These are phyloP conservation scores for Amaranthus palmeri DNA, from an alignment of 148 eudicot genomes.

Conservation along the genomic window DNA sequence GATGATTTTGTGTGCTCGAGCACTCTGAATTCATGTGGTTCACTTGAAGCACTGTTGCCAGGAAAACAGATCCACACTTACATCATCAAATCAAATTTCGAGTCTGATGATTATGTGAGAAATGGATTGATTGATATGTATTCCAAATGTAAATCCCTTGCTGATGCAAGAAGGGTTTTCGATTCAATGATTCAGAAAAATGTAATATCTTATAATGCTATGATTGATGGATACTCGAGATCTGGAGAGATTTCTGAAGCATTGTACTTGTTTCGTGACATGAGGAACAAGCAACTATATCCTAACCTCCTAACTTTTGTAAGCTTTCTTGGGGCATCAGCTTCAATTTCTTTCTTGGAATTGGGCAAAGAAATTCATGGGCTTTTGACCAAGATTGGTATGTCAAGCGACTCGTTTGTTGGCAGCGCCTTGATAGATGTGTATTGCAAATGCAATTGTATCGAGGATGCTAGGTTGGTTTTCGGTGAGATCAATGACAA, in stretches of 20 bases:
- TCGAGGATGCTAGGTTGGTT: slow-evolving; percentile 47
- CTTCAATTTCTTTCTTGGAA: slow-evolving; percentile 35
- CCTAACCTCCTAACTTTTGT: slow-evolving; percentile 59
- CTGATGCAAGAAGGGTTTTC: slow-evolving; percentile 54
- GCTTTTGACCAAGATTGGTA: slow-evolving; percentile 41
- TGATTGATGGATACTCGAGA: slow-evolving; percentile 70
- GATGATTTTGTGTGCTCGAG: slow-evolving; percentile 71
- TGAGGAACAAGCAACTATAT: slow-evolving; percentile 40
- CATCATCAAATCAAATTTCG: slow-evolving; percentile 45
- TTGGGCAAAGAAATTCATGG: slow-evolving; percentile 55
- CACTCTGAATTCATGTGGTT: slow-evolving; percentile 60
- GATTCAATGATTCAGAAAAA: slow-evolving; percentile 28
- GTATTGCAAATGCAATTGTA: slow-evolving; percentile 52
- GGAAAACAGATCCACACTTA: slow-evolving; percentile 62
- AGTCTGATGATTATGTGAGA: slow-evolving; percentile 59
- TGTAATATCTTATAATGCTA: slow-evolving; percentile 59
- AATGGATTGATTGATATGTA: slow-evolving; percentile 74
- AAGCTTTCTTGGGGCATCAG: slow-evolving; percentile 59
- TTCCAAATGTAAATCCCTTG: slow-evolving; percentile 50
- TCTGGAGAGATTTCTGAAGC: slow-evolving; percentile 49
- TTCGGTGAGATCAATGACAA: slow-evolving; percentile 54
- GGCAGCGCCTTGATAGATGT: slow-evolving; percentile 67
- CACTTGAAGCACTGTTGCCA: slow-evolving; percentile 45
- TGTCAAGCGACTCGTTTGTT: slow-evolving; percentile 39
- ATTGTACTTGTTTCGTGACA: slow-evolving; percentile 41